Base-by-base conservation (phyloP, 2,329 filamentous ascomycete genomes). In the Trichoderma gracile region DNA sequence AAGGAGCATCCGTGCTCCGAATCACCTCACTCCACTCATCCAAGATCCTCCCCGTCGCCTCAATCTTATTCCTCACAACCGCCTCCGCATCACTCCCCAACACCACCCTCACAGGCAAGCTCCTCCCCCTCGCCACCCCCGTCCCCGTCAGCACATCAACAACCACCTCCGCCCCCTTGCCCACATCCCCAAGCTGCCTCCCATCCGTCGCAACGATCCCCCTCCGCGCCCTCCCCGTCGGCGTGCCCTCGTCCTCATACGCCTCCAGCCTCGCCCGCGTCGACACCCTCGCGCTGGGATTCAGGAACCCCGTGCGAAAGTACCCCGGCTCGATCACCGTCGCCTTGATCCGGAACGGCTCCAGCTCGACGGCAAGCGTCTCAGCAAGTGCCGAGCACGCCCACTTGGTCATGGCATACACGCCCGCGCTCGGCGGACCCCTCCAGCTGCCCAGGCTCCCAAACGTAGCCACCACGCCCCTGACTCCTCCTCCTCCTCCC, bases 101-200 rank as follows among this genome's bases (percentile, higher is more conserved):
- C n/a, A 80, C 74, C 55, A 89, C 68, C 30, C 86, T 75, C 15
- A 81, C 68, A 0, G 85, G 86, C 1, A 88, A 74, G 21, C 80
- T 77, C 67, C 73, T 81, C 0, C 82, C 84, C 65, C 70, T 61
- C 0, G 77, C 82, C 25, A 76, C 75, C 0, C 84, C 85, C 2
- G 75, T 78, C 49, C 76, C 76, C 8, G 82, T 86, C 68, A 89
- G 68, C 15, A 85, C 76, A 67, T 89, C 85, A 5, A 87, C 78
- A 30, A 86, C 76, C 1, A 84, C 78, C 63, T 74, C 77, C 8
- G 76, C 75, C 0, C 81, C 86, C 75, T 86, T 86, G 19, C 72
- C 73, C 3, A 84, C 78, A 69, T 88, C 84, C 0, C 86, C 86
- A 0, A 76, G 79, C 74, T 88, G 84, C 0, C 80, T 79, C 17